Base-by-base conservation (phyloP, 805 yeast genomes). In the Peterozyma xylosa region DNA sequence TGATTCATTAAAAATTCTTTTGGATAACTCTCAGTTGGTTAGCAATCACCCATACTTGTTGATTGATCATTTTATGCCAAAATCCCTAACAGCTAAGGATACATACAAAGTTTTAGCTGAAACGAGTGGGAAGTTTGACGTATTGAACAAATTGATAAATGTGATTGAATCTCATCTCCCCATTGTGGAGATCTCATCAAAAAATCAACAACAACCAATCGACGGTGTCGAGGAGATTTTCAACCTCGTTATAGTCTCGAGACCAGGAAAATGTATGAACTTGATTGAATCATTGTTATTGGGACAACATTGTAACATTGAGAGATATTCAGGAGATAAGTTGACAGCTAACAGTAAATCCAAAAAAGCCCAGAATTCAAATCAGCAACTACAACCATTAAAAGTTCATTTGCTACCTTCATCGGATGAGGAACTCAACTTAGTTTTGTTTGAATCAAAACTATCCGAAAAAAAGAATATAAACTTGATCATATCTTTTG, bases 1-100 rank as follows among this genome's bases (percentile, higher is more conserved):
- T n/a, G 86, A 86, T 55, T 81, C 95, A 0, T 70, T 91, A 59
- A 75, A 79, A 47, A 82, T 86, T 7, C 76, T 95, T 60, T 75
- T 86, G 47, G 62, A 75, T 46, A 89, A 90, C 62, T 78, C 90
- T 37, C 82, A 82, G 58, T 69, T 82, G 21, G 93, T 90, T 2
- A 80, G 95, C 18, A 78, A 91, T 0, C 99, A 91, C 63, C 98
- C 98, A 0, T 90, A 84, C 54, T 62, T 91, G 41, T 64, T 91
- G 42, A 86, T 91, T 43, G 82, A 81, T 46, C 96, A 90, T 58
- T 81, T 82, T 53, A 75, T 87, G 73, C 98, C 98, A 13, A 86
- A 82, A 60, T 80, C 81, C 48, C 67, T 86, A 48, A 73, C 76
- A 10, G 77, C 79, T 38, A 80, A 82, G 59, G 93, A 86, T 54